Conservation (phyloP, 2,329 filamentous ascomycete genomes). For the Sporothrix curviconia region DNA sequence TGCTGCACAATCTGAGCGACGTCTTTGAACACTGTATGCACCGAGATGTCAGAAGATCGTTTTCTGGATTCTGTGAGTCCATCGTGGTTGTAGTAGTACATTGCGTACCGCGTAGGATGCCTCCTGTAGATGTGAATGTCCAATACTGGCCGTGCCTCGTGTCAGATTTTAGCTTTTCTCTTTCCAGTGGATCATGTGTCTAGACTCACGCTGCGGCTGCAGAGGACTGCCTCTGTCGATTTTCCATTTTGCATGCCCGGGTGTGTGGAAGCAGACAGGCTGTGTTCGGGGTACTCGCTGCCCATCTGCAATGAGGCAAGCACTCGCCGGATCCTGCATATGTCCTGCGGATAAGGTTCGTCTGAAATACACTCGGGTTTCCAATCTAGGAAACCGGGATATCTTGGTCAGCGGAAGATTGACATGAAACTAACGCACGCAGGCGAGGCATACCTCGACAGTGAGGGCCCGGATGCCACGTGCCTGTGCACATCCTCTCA, state of each 20-base stretch:
- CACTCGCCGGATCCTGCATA: background rate
- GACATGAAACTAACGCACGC: background rate
- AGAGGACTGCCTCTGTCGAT: background rate
- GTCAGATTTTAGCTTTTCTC: too few species aligned
- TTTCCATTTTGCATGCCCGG: background rate
- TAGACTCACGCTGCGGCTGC: background rate
- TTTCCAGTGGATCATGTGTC: too few species aligned
- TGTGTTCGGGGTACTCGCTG: background rate
- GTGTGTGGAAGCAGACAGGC: background rate
- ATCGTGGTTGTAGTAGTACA: too few species aligned
- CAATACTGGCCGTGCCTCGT: background rate
- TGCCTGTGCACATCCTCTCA: background rate
- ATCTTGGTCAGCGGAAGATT: too few species aligned
- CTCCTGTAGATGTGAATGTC: background rate
- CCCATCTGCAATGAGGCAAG: background rate
- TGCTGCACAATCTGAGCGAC: background rate
- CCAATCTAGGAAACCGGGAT: background rate
- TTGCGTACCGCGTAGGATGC: background rate
- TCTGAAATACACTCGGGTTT: slow-evolving; percentile 9
- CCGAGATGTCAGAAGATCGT: background rate
- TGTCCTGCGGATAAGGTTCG: background rate
- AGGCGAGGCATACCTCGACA: background rate
- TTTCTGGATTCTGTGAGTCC: accelerated
- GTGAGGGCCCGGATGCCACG: background rate
- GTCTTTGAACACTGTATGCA: slow-evolving; percentile 1